Evolutionary conservation across 2,329 filamentous ascomycete genomes (phyloP).

Genomic region (Amauroascus verrucosus): DNA sequence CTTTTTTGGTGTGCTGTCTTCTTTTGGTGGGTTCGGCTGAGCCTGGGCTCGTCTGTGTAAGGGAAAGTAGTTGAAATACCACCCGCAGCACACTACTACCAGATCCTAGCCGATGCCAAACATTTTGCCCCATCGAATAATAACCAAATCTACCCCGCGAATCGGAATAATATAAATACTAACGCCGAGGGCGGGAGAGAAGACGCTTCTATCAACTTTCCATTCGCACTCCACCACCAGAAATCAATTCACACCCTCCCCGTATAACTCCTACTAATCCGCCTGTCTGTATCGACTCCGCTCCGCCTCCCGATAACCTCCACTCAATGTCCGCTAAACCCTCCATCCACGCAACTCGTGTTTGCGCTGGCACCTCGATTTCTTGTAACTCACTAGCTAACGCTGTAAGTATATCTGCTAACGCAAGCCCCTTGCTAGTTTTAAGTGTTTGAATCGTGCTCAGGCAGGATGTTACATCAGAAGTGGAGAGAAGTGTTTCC

Average conservation of each 20-base stretch:
- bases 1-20: no score
- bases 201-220: constrained; percentile 2
- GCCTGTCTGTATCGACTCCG: constrained; percentile 81
- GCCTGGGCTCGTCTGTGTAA: no score
- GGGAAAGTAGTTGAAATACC: no score
- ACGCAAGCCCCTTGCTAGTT: constrained; percentile 68
- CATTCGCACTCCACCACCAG: constrained; percentile 23
- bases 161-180: not conserved
- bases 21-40: no score
- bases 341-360: constrained; percentile 83
- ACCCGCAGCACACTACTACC: not conserved
- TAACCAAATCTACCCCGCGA: not conserved
- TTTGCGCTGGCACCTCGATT: constrained; percentile 74
- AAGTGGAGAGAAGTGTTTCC: constrained; percentile 69
- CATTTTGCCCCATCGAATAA: not conserved
- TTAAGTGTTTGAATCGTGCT: constrained; percentile 84
- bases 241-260: constrained; percentile 69
- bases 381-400: constrained; percentile 71
- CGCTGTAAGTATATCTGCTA: constrained; percentile 87
- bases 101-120: not conserved
- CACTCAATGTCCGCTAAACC: constrained; percentile 90
- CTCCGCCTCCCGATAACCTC: constrained; percentile 74
- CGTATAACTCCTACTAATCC: constrained; percentile 83
- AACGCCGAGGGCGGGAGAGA: not conserved
- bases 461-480: constrained; percentile 81